Evolutionary conservation across 805 yeast species (phyloP).

Genomic region (Saccharomycopsis oosterbeekiorum): DNA sequence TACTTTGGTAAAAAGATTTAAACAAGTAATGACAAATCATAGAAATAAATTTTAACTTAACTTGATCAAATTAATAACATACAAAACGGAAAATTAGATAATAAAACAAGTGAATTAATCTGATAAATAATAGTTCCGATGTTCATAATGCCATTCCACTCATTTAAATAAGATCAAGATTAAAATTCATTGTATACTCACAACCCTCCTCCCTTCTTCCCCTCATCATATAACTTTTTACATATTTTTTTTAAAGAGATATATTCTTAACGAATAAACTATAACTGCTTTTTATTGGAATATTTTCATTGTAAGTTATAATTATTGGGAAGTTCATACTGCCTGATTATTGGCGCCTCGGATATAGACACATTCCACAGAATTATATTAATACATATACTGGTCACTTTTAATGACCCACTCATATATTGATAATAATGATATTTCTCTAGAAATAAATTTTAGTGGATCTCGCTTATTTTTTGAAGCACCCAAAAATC

Average conservation of each 20-base stretch:
- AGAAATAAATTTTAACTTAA: background rate
- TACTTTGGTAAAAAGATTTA: conserved; percentile 60
- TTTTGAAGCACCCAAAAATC: conserved; percentile 59
- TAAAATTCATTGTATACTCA: background rate
- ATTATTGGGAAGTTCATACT: too few species aligned
- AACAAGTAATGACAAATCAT: conserved; percentile 2
- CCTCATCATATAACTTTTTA: background rate
- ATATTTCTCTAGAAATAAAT: too few species aligned
- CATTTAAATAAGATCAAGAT: background rate
- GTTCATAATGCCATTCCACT: background rate
- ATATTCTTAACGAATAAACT: background rate
- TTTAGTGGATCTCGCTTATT: conserved; percentile 1
- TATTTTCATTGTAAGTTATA: background rate
- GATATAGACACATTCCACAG: too few species aligned
- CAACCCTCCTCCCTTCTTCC: too few species aligned
- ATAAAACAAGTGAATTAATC: too few species aligned
- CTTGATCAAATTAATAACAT: too few species aligned
- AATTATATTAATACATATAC: too few species aligned
- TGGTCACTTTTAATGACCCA: too few species aligned
- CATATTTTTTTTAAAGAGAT: background rate
- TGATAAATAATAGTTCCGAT: too few species aligned
- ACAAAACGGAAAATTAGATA: too few species aligned
- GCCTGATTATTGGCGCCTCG: too few species aligned
- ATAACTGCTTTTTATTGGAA: background rate
- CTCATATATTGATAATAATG: too few species aligned